Conservation (phyloP, 106 monocot species). For the Vanilla planifolia region DNA sequence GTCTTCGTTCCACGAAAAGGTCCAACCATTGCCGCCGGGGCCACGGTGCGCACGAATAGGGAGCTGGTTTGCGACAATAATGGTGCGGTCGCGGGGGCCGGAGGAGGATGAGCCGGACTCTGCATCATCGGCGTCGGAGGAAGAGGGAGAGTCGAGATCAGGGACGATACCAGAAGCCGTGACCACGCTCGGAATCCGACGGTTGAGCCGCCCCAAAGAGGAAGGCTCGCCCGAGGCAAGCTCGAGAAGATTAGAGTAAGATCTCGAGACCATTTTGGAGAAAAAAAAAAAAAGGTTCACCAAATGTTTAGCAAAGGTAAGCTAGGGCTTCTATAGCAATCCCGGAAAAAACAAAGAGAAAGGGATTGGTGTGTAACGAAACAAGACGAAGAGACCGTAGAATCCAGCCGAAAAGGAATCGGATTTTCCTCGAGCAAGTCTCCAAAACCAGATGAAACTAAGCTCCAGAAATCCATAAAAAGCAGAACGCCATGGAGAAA, state of each 20-base stretch:
- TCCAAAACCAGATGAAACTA: slow-evolving; percentile 7
- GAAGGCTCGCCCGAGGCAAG: slow-evolving; percentile 48
- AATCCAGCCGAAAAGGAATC: neutral
- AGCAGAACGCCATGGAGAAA: neutral
- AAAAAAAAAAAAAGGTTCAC: neutral
- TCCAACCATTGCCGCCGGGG: slow-evolving; percentile 15
- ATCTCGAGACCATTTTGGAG: slow-evolving; percentile 47
- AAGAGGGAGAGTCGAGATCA: slow-evolving; percentile 27
- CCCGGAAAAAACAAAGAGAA: neutral
- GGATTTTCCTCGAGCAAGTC: neutral
- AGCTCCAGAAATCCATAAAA: neutral
- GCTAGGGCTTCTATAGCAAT: neutral
- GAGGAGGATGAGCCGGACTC: slow-evolving; percentile 23
- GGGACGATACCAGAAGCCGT: slow-evolving; percentile 53
- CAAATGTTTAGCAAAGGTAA: neutral
- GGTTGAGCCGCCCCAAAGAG: slow-evolving; percentile 23
- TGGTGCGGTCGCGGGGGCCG: slow-evolving; percentile 34
- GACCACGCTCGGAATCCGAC: slow-evolving; percentile 49
- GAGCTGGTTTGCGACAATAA: slow-evolving; percentile 66
- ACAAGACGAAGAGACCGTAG: neutral
- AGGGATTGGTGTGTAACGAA: slow-evolving; percentile 9
- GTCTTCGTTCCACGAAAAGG: slow-evolving; percentile 53
- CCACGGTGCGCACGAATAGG: slow-evolving; percentile 37
- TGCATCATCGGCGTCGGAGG: slow-evolving; percentile 16
- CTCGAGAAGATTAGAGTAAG: slow-evolving; percentile 65